Evolutionary conservation across 257 asterid species (phyloP).

Genomic region (Oldenlandia corymbosa): DNA sequence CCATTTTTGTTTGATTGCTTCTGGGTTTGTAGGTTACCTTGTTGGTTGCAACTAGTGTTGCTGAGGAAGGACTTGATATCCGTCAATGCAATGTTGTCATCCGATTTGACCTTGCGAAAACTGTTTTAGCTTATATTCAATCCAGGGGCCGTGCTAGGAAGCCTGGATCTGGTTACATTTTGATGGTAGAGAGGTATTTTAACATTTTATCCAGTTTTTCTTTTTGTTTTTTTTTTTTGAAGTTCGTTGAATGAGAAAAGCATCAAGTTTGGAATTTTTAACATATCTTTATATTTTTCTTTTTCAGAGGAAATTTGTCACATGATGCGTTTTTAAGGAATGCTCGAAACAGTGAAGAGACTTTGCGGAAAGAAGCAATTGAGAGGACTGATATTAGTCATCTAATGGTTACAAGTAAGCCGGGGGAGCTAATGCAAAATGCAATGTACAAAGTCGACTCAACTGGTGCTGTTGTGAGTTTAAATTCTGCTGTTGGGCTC

Average conservation of each 20-base stretch:
- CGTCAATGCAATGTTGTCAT: conserved; percentile 99
- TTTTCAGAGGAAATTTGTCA: conserved; percentile 75
- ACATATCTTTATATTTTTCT: conserved; percentile 13
- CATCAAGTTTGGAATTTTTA: conserved; percentile 4
- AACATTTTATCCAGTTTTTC: conserved; percentile 18
- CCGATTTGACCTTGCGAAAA: conserved; percentile 98
- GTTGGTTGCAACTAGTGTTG: conserved; percentile 98
- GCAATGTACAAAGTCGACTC: conserved; percentile 86
- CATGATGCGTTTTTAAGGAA: conserved; percentile 85
- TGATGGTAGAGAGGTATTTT: conserved; percentile 96
- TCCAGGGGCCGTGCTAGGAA: conserved; percentile 99
- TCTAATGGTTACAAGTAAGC: conserved; percentile 55
- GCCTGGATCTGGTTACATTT: conserved; percentile 97
- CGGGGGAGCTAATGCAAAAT: conserved; percentile 50
- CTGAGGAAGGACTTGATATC: conserved; percentile 99
- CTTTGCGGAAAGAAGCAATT: conserved; percentile 94
- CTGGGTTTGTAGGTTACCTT: conserved; percentile 68
- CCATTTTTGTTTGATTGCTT: conserved; percentile 10
- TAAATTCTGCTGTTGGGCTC: conserved; percentile 97
- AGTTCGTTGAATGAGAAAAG: conserved; percentile 11
- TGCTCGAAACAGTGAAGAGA: conserved; percentile 96
- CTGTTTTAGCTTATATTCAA: conserved; percentile 96
- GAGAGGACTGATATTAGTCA: conserved; percentile 99
- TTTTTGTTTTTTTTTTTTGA: background rate
- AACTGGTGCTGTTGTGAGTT: conserved; percentile 99